A percentile compares a stretch with the other conserved stretches of the same genome.
phyloP scores from a whole-genome alignment of 768 basidiomycete species.

The Rhizopogon vulgaris region DNA sequence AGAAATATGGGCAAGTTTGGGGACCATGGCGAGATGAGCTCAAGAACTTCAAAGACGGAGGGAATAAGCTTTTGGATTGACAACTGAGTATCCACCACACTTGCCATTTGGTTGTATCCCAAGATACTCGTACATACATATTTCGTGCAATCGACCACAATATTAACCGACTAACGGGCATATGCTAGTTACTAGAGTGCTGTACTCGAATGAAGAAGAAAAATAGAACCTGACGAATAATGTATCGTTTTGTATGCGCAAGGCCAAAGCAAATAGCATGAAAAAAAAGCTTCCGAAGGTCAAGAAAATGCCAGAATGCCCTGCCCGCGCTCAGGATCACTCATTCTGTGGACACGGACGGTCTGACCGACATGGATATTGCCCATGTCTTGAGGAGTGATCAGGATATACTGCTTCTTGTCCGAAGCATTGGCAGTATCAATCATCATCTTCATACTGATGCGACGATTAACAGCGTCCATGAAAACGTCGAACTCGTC shows the following conservation, averaged over 20 bases:
- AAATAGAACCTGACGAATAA: neutral
- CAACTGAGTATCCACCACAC: neutral
- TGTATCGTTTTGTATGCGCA: neutral
- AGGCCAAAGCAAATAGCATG: neutral
- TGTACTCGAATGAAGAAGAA: neutral
- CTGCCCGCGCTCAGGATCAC: constrained; percentile 70
- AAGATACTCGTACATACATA: neutral
- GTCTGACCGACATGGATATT: constrained; percentile 60
- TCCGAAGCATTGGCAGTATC: constrained; percentile 84
- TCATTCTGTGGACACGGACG: constrained; percentile 74
- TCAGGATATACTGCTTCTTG: constrained; percentile 89
- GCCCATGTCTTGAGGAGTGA: constrained; percentile 93
- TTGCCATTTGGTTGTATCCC: neutral
- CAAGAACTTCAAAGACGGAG: constrained; percentile 67
- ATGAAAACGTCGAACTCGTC: constrained; percentile 99
- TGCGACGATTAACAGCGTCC: constrained; percentile 87
- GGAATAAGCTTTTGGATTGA: constrained; percentile 47
- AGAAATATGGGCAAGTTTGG: constrained; percentile 84
- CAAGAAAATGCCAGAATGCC: constrained; percentile 33
- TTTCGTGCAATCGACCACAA: too few species aligned
- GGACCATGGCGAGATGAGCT: constrained; percentile 83
- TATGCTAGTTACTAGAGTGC: neutral
- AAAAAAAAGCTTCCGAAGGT: neutral
- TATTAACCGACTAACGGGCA: neutral
- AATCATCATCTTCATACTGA: constrained; percentile 96